These are phyloP conservation scores for Aegilops tauschii DNA, from an alignment of 176 grass and related monocot species.

Conservation along the genomic window DNA sequence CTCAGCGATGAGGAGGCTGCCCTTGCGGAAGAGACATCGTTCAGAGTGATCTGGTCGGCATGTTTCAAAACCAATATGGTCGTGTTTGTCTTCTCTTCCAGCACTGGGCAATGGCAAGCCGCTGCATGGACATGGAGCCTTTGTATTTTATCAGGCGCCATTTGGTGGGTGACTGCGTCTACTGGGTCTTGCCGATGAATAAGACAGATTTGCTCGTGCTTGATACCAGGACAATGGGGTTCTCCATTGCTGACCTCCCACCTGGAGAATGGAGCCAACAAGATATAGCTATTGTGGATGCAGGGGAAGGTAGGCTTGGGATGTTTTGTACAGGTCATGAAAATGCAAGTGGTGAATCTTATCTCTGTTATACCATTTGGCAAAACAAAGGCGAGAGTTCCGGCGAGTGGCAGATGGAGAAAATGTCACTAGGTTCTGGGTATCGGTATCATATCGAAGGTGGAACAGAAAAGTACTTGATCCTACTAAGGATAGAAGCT, in stretches of 20 bases:
- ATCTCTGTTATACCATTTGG: constrained; percentile 11
- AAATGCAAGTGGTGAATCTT: not conserved
- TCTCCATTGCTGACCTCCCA: no score
- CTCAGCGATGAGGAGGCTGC: not conserved
- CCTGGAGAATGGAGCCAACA: no score
- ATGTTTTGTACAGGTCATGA: not conserved
- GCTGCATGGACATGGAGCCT: not conserved
- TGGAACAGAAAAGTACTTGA: constrained; percentile 2
- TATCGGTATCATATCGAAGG: constrained; percentile 21
- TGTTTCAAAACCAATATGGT: no score
- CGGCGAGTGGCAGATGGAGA: constrained; percentile 10
- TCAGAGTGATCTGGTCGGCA: not conserved
- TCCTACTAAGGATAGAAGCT: constrained; percentile 10
- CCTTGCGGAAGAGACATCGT: not conserved
- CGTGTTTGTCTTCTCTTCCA: no score
- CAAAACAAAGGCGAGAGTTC: not conserved
- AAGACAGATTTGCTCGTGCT: not conserved
- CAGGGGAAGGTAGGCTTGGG: not conserved
- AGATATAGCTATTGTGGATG: not conserved
- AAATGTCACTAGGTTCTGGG: constrained; percentile 25
- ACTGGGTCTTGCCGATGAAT: not conserved
- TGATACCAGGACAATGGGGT: no score
- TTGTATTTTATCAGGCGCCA: no score
- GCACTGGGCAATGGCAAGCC: no score
- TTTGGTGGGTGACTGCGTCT: not conserved